These are phyloP conservation scores for Pharus latifolius DNA, from an alignment of 176 grass and related monocot genomes.

Conservation along the genomic window DNA sequence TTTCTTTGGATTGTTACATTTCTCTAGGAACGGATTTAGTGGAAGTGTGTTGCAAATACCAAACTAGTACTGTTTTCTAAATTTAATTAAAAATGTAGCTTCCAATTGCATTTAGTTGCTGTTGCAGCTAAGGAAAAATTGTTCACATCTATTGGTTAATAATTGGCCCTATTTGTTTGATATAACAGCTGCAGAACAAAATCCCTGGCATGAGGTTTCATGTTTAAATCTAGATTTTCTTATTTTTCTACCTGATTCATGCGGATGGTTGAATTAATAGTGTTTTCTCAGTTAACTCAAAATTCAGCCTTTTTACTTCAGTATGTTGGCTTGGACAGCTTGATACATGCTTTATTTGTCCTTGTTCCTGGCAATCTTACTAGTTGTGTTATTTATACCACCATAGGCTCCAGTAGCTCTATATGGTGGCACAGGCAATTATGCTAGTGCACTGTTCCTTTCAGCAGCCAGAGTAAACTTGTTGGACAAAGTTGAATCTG, in stretches of 20 bases:
- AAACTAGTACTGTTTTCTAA: not conserved
- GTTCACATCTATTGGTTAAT: not conserved
- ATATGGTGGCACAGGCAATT: constrained; percentile 92
- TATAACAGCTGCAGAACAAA: not conserved
- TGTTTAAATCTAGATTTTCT: not conserved
- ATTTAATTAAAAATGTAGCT: not conserved
- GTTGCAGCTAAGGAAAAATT: not conserved
- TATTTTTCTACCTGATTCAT: not conserved
- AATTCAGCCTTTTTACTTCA: not conserved
- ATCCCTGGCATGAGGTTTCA: not conserved
- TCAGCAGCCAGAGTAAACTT: constrained; percentile 63
- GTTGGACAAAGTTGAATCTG: constrained; percentile 75
- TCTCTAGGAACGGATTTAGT: not conserved
- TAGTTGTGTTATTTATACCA: not conserved
- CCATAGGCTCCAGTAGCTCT: constrained; percentile 58
- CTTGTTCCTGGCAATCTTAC: not conserved
- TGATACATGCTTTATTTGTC: not conserved
- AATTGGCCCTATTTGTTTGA: not conserved
- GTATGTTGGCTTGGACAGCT: not conserved
- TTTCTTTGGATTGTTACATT: not conserved
- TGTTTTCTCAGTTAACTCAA: no score
- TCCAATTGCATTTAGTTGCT: not conserved
- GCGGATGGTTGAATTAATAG: no score
- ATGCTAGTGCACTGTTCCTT: constrained; percentile 86
- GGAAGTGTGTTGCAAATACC: not conserved